These are phyloP conservation scores for Aspergillus novofumigatus DNA, from an alignment of 2,329 filamentous ascomycete species.

Conservation along the genomic window DNA sequence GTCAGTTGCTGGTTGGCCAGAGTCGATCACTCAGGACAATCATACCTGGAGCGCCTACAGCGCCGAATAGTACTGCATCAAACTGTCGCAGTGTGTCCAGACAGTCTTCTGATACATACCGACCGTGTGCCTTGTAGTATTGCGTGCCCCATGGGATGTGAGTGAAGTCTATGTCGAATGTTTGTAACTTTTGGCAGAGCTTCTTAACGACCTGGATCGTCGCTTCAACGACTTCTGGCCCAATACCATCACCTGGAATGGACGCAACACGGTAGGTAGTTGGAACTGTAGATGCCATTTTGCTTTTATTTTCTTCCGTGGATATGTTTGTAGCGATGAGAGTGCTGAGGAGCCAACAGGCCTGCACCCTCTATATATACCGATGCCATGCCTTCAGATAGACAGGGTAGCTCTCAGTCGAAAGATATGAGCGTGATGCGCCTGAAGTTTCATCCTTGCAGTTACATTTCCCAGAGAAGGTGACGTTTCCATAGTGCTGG, in stretches of 20 bases:
- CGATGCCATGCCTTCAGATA: background rate
- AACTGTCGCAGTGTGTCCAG: constrained; percentile 48
- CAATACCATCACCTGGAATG: constrained; percentile 62
- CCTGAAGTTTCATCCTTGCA: background rate
- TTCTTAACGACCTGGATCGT: constrained; percentile 47
- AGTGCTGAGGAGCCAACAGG: background rate
- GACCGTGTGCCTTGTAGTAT: constrained; percentile 48
- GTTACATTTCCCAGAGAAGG: background rate
- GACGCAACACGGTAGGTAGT: constrained; percentile 36
- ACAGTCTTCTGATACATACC: constrained; percentile 51
- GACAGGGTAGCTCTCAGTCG: background rate
- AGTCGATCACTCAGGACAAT: background rate
- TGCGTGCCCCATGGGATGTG: constrained; percentile 39
- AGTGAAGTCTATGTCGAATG: constrained; percentile 49
- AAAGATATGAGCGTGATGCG: background rate
- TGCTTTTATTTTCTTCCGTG: constrained; percentile 19
- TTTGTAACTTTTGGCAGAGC: constrained; percentile 41
- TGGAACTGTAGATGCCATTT: constrained; percentile 23
- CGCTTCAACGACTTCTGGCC: constrained; percentile 58
- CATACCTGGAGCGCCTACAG: constrained; percentile 54
- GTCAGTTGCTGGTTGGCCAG: too few species aligned
- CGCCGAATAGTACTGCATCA: constrained; percentile 57
- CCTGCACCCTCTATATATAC: background rate
- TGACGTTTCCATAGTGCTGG: background rate
- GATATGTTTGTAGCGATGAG: background rate